Conservation (phyloP, 352 stramenopile genomes). For the Phytophthora boehmeriae region DNA sequence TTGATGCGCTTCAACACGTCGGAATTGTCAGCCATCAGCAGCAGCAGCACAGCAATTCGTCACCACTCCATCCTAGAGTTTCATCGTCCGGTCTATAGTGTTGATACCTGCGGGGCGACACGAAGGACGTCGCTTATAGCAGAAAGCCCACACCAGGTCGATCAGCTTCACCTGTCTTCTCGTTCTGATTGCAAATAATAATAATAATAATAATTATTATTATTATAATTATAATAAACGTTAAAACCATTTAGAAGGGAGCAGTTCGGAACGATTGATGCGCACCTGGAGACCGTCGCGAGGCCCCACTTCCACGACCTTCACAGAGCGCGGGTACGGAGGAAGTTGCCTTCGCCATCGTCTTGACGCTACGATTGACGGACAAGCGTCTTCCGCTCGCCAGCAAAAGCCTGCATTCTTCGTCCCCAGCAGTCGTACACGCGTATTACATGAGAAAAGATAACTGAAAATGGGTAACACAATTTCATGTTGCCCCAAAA, state of each 20-base stretch:
- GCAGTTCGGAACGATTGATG: neutral
- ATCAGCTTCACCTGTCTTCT: conserved; percentile 93
- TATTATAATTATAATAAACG: no score
- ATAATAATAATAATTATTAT: no score
- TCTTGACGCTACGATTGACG: conserved; percentile 4
- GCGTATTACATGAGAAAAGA: no score
- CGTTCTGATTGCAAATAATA: conserved; percentile 82
- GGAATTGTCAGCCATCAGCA: conserved; percentile 93
- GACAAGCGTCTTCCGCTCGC: conserved; percentile 1
- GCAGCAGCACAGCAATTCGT: conserved; percentile 10
- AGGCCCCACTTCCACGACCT: conserved; percentile 95
- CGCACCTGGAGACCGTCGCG: conserved; percentile 93
- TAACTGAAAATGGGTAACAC: no score
- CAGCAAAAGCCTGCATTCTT: conserved; percentile 12
- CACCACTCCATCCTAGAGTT: neutral
- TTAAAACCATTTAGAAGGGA: no score
- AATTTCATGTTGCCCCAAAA: no score
- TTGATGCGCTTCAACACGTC: conserved; percentile 90
- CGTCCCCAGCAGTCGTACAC: no score
- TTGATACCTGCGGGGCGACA: conserved; percentile 92
- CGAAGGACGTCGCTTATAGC: conserved; percentile 95
- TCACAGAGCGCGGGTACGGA: conserved; percentile 81
- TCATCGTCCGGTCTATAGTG: neutral
- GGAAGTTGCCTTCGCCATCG: conserved; percentile 10
- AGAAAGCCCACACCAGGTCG: conserved; percentile 89